These are phyloP conservation scores for Annulohypoxylon moriforme DNA, from an alignment of 495 filamentous ascomycete species.

Conservation along the genomic window DNA sequence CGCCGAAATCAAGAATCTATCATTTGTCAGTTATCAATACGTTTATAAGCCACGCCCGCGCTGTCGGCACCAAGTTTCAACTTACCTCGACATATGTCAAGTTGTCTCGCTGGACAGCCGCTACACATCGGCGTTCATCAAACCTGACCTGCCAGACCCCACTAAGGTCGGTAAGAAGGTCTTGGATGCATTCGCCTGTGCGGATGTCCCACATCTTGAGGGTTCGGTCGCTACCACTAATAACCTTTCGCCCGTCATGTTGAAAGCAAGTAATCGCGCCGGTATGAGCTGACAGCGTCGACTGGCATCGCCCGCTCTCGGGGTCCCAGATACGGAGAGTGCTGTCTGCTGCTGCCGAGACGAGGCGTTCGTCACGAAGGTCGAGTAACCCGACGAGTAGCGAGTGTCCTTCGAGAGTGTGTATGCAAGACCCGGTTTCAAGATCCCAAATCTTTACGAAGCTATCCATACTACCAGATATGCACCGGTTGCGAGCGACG, in stretches of 20 bases:
- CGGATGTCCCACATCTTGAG: constrained; percentile 99
- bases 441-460: constrained; percentile 98
- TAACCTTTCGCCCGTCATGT: constrained; percentile 96
- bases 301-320: constrained; percentile 89
- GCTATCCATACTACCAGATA: constrained; percentile 98
- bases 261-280: constrained; percentile 99
- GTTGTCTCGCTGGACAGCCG: constrained; percentile 91
- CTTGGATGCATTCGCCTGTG: constrained; percentile 90
- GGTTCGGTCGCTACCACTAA: constrained; percentile 93
- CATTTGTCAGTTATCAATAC: constrained; percentile 24
- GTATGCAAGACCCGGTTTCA: constrained; percentile 84
- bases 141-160: constrained; percentile 99
- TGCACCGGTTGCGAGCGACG: constrained; percentile 90
- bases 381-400: constrained; percentile 93
- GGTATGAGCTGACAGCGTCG: constrained; percentile 89
- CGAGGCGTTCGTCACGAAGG: constrained; percentile 84
- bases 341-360: constrained; percentile 94
- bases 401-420: constrained; percentile 94
- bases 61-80: not conserved
- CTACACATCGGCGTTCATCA: constrained; percentile 93
- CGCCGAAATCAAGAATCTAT: constrained; percentile 92
- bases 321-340: constrained; percentile 98
- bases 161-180: constrained; percentile 93
- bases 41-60: not conserved
- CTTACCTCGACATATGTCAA: constrained; percentile 96